Conservation (phyloP, 345 rosid species). For the Corchorus olitorius region DNA sequence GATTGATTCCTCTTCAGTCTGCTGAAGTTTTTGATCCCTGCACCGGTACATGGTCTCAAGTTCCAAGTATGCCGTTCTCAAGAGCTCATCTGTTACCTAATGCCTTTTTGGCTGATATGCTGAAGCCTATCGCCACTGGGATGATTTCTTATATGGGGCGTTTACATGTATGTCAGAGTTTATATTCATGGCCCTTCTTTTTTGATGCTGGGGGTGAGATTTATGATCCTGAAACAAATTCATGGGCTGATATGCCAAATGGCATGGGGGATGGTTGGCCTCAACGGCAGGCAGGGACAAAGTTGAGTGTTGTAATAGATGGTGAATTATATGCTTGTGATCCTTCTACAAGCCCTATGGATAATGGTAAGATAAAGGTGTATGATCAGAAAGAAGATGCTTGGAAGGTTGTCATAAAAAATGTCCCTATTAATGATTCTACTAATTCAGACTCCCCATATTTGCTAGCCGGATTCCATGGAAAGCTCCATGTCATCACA, state of each 20-base stretch:
- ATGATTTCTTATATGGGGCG: conserved; percentile 87
- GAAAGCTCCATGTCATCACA: conserved; percentile 83
- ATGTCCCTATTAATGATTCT: conserved; percentile 62
- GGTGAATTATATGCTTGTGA: conserved; percentile 76
- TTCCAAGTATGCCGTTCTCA: conserved; percentile 90
- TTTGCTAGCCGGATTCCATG: conserved; percentile 78
- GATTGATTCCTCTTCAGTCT: conserved; percentile 81
- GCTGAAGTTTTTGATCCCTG: conserved; percentile 84
- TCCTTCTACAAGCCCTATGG: conserved; percentile 69
- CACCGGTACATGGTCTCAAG: conserved; percentile 59
- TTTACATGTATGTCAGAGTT: conserved; percentile 81
- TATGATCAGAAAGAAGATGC: conserved; percentile 77
- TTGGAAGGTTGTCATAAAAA: conserved; percentile 78
- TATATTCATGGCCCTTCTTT: conserved; percentile 91
- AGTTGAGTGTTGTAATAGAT: conserved; percentile 74
- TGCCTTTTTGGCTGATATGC: conserved; percentile 71
- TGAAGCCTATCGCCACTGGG: conserved; percentile 91
- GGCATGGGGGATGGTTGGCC: conserved; percentile 99
- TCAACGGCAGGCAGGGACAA: conserved; percentile 79
- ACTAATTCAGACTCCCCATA: conserved; percentile 76
- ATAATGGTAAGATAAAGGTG: conserved; percentile 68
- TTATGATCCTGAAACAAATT: conserved; percentile 70
- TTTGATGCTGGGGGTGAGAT: conserved; percentile 93
- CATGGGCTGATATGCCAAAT: conserved; percentile 84
- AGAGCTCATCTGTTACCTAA: conserved; percentile 74